Evolutionary conservation across 73 alveolate species (phyloP).

Genomic region (Paramecium sonneborni): DNA sequence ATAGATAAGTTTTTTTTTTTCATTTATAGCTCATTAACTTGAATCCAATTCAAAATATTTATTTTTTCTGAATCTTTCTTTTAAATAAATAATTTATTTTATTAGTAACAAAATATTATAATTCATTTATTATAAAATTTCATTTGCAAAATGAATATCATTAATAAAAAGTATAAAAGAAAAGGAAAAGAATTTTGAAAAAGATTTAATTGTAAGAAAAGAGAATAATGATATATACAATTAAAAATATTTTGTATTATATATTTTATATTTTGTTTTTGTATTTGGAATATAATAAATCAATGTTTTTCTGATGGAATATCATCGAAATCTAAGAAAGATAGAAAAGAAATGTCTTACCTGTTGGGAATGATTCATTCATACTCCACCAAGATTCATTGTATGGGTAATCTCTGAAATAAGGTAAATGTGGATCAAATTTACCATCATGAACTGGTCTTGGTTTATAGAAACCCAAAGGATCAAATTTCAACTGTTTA

Average conservation of each 20-base stretch:
- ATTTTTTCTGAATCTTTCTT: too few relatives aligned
- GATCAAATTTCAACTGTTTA: constrained; percentile 54
- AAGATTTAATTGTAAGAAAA: background rate
- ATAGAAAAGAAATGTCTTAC: background rate
- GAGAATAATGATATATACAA: background rate
- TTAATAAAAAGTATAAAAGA: too few relatives aligned
- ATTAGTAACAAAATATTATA: too few relatives aligned
- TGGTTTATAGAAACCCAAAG: constrained; percentile 52
- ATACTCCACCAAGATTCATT: constrained; percentile 31
- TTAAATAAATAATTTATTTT: too few relatives aligned
- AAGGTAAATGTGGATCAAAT: constrained; percentile 50
- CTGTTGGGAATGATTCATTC: constrained; percentile 31
- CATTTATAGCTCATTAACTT: too few relatives aligned
- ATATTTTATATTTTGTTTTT: background rate
- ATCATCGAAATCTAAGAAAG: background rate
- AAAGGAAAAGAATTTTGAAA: too few relatives aligned
- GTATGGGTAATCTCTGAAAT: constrained; percentile 63
- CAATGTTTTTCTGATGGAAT: background rate
- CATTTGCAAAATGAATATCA: too few relatives aligned
- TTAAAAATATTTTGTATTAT: background rate
- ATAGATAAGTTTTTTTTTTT: too few relatives aligned
- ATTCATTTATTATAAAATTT: too few relatives aligned
- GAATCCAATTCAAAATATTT: too few relatives aligned
- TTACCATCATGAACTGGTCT: constrained; percentile 56
- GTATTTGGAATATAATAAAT: background rate